These are phyloP conservation scores for Bondarzewia mesenterica DNA, from an alignment of 1,284 basidiomycete genomes.

Conservation along the genomic window DNA sequence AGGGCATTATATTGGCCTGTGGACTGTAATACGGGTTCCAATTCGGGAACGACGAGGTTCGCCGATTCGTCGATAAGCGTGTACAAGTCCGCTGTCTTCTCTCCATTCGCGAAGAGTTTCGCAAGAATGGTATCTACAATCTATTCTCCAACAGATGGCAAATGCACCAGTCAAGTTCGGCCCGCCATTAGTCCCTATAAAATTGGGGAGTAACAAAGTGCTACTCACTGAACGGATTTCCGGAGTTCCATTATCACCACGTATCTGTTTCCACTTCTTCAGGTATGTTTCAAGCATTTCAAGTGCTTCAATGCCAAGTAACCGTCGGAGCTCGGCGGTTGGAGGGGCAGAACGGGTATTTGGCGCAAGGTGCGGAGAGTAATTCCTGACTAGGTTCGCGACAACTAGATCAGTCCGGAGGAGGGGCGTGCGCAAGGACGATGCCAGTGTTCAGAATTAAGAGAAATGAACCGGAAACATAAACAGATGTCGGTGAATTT, in stretches of 20 bases:
- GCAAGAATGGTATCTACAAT: constrained; percentile 79
- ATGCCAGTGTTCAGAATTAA: constrained; percentile 12
- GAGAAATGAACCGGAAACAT: neutral
- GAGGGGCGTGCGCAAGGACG: constrained; percentile 16
- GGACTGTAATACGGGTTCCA: constrained; percentile 51
- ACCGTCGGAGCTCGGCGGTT: constrained; percentile 56
- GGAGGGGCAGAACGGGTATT: constrained; percentile 60
- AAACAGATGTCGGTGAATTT: neutral
- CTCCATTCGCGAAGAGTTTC: constrained; percentile 61
- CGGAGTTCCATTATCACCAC: constrained; percentile 5
- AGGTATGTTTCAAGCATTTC: constrained; percentile 66
- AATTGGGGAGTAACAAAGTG: neutral
- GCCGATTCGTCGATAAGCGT: constrained; percentile 53
- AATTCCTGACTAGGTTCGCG: constrained; percentile 83
- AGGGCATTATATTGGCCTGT: constrained; percentile 57
- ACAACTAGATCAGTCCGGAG: constrained; percentile 69
- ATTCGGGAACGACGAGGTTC: constrained; percentile 51
- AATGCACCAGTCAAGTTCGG: neutral
- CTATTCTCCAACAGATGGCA: too few species aligned
- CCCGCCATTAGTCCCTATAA: neutral
- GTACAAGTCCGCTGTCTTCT: constrained; percentile 56
- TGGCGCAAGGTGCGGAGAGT: constrained; percentile 75
- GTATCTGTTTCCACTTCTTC: constrained; percentile 34
- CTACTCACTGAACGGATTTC: constrained; percentile 12
- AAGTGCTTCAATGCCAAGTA: constrained; percentile 49